Conservation (phyloP, 2,329 filamentous ascomycete species). For the Ophiostoma sp. region DNA sequence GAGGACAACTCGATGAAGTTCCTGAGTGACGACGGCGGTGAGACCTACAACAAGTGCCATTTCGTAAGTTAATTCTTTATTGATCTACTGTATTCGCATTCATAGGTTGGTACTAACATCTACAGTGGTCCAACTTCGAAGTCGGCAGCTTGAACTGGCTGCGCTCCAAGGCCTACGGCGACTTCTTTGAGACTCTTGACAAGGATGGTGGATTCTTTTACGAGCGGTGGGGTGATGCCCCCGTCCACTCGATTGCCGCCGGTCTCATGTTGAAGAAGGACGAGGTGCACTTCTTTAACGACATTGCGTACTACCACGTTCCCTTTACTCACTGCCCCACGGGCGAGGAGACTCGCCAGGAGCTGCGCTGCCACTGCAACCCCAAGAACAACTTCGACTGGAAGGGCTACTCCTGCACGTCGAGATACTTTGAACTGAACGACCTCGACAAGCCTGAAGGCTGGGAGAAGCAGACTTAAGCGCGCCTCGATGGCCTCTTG, state of each 20-base stretch:
- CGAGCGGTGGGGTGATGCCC: constrained; percentile 83
- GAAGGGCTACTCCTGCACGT: constrained; percentile 90
- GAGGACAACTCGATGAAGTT: constrained; percentile 84
- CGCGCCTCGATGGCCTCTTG: background rate
- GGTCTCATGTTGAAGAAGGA: constrained; percentile 82
- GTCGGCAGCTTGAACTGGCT: constrained; percentile 93
- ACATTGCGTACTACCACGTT: constrained; percentile 96
- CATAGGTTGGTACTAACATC: constrained; percentile 28
- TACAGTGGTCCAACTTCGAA: constrained; percentile 97
- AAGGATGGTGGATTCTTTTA: constrained; percentile 96
- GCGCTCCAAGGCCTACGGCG: constrained; percentile 77
- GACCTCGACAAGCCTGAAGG: constrained; percentile 76
- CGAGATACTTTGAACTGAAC: constrained; percentile 79
- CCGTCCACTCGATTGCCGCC: constrained; percentile 96
- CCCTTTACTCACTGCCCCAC: constrained; percentile 98
- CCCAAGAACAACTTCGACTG: constrained; percentile 98
- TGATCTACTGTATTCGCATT: too few species aligned
- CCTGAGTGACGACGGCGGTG: constrained; percentile 83
- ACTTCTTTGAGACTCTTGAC: constrained; percentile 87
- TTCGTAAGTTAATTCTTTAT: constrained; percentile 61
- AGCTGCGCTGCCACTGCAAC: constrained; percentile 91
- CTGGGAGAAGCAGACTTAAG: constrained; percentile 65
- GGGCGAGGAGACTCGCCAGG: constrained; percentile 73
- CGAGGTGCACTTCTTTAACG: constrained; percentile 97
- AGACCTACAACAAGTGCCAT: constrained; percentile 95